Evolutionary conservation across 306 rosid species (phyloP).

Genomic region (Inga leiocalycina): DNA sequence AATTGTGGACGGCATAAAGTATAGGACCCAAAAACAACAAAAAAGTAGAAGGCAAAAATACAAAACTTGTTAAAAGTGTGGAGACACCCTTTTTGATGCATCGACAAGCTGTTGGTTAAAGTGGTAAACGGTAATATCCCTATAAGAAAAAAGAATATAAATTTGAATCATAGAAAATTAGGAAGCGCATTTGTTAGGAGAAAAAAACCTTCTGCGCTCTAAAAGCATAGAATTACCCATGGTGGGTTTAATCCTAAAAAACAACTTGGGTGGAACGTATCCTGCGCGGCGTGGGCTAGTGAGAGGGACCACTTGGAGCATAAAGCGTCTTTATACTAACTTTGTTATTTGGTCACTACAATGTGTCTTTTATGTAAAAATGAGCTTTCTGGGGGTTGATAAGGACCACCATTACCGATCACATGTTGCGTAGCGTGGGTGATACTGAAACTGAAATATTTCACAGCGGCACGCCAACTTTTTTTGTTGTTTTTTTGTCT

Average conservation of each 20-base stretch:
- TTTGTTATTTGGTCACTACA: not conserved
- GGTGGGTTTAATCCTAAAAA: too few species aligned
- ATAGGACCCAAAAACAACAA: too few species aligned
- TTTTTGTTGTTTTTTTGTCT: not conserved
- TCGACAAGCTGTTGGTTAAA: too few species aligned
- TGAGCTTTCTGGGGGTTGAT: not conserved
- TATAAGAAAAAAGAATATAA: fast-evolving
- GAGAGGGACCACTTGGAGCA: constrained; percentile 1
- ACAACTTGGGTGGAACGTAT: not conserved
- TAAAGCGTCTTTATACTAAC: not conserved
- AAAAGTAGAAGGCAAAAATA: too few species aligned
- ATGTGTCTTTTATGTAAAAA: not conserved
- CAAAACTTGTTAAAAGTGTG: too few species aligned
- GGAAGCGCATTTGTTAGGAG: too few species aligned
- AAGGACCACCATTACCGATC: constrained; percentile 11
- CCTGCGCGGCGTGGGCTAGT: not conserved
- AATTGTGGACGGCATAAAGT: too few species aligned
- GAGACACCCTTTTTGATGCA: too few species aligned
- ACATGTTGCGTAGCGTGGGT: constrained; percentile 19
- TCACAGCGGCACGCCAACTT: not conserved
- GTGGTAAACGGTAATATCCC: fast-evolving
- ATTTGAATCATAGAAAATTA: too few species aligned
- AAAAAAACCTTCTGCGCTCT: too few species aligned
- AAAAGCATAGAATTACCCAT: too few species aligned
- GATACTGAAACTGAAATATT: constrained; percentile 1